These are phyloP conservation scores for Oropetium thomaeum DNA, from an alignment of 176 grass and related monocot species.

Conservation along the genomic window DNA sequence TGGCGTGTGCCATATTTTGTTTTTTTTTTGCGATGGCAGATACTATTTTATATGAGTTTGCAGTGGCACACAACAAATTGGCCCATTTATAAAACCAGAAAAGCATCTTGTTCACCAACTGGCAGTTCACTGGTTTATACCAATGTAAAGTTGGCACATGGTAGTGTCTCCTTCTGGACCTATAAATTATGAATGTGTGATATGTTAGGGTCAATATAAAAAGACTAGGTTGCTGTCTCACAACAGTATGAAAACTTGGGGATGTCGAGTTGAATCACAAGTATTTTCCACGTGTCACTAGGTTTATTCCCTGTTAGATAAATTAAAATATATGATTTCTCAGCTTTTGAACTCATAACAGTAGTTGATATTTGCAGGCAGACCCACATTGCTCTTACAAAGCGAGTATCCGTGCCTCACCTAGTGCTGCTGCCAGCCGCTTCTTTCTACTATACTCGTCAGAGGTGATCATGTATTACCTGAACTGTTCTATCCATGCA, in stretches of 20 bases:
- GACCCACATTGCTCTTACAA: slow-evolving; percentile 94
- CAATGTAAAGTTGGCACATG: background rate
- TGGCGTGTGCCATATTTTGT: no score
- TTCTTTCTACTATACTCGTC: slow-evolving; percentile 84
- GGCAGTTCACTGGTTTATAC: no score
- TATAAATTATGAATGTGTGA: background rate
- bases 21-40: no score
- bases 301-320: background rate
- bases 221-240: background rate
- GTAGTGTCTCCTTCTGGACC: background rate
- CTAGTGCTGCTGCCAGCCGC: slow-evolving; percentile 70
- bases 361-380: slow-evolving; percentile 52
- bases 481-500: slow-evolving; percentile 14
- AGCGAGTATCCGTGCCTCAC: slow-evolving; percentile 59
- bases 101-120: no score
- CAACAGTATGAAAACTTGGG: background rate
- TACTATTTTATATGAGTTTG: no score
- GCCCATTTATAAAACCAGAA: no score
- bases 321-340: slow-evolving; percentile 20
- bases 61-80: no score
- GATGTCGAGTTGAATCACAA: slow-evolving; percentile 14
- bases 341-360: slow-evolving; percentile 19
- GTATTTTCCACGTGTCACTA: background rate
- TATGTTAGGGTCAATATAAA: background rate
- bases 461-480: slow-evolving; percentile 51